phyloP scores from a whole-genome alignment of 352 stramenopile species.

The Phytophthora fragariae region DNA sequence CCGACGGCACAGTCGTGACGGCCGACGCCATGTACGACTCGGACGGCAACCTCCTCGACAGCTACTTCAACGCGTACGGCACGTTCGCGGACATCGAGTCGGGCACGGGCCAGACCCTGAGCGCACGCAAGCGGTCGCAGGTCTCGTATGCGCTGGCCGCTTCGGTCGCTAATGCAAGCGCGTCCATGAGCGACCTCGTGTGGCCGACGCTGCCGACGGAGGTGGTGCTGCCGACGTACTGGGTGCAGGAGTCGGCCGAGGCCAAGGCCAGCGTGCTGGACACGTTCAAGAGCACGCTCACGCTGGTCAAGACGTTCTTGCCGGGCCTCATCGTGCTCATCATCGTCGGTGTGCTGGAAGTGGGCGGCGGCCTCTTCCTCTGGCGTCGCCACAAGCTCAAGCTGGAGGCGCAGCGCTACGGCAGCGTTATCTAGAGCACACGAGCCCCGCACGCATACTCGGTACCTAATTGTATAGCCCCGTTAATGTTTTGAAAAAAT shows the following conservation, averaged over 20 bases:
- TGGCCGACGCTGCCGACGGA: conserved; percentile 61
- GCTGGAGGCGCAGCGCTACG: conserved; percentile 25
- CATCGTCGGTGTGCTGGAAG: conserved; percentile 50
- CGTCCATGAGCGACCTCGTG: conserved; percentile 71
- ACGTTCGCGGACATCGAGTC: conserved; percentile 77
- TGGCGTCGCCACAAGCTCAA: conserved; percentile 48
- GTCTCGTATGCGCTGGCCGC: conserved; percentile 61
- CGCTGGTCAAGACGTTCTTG: conserved; percentile 58
- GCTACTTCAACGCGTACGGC: conserved; percentile 53
- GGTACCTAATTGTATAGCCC: conserved; percentile 13
- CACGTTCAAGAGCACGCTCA: conserved; percentile 60
- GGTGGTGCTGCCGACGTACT: conserved; percentile 70
- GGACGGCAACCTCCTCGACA: conserved; percentile 49
- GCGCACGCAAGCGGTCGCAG: conserved; percentile 65
- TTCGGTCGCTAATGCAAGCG: conserved; percentile 45
- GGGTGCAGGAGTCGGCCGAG: conserved; percentile 57
- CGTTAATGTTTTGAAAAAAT: conserved; percentile 14
- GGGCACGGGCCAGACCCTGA: conserved; percentile 78
- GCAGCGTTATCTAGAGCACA: conserved; percentile 45
- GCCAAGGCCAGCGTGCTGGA: conserved; percentile 49
- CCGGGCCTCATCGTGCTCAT: conserved; percentile 67
- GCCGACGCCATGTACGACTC: conserved; percentile 56
- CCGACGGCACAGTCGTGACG: conserved; percentile 52
- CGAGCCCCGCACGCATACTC: conserved; percentile 7
- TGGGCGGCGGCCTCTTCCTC: conserved; percentile 53